Percentiles rank a stretch among this genome's conserved stretches.
phyloP scores from a whole-genome alignment of 768 basidiomycete species.

The Tylopilus sp. region DNA sequence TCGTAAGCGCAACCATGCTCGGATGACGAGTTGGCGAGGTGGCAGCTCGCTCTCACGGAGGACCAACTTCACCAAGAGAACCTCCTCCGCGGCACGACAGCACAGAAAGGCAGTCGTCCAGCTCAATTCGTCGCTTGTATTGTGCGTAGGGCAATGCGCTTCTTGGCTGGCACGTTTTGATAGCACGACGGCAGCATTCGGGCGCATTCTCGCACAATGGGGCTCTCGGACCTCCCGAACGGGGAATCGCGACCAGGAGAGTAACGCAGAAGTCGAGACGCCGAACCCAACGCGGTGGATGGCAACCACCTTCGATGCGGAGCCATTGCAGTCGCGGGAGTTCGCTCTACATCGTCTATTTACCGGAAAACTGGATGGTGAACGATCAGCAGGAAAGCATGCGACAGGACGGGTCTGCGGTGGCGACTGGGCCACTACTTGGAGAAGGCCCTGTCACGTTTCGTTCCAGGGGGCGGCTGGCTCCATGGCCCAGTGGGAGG shows the following conservation, averaged over 20 bases:
- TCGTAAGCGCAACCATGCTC: slow-evolving; percentile 4
- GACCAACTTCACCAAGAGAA: background rate
- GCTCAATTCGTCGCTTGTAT: background rate
- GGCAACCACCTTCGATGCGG: slow-evolving; percentile 19
- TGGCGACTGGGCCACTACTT: background rate
- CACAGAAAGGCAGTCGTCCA: slow-evolving; percentile 8
- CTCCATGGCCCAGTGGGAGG: background rate
- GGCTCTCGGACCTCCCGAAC: slow-evolving; percentile 3
- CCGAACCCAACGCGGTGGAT: slow-evolving; percentile 16
- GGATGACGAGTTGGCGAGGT: background rate
- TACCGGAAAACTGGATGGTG: background rate
- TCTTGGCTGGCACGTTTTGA: slow-evolving; percentile 21
- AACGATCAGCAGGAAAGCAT: slow-evolving; percentile 1
- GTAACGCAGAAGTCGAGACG: slow-evolving; percentile 9
- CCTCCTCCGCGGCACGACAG: slow-evolving; percentile 2
- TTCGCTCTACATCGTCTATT: background rate
- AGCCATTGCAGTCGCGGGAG: slow-evolving; percentile 5
- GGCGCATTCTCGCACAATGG: slow-evolving; percentile 7
- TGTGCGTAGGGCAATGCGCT: slow-evolving; percentile 1
- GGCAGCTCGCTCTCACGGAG: slow-evolving; percentile 10
- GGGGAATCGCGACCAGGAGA: slow-evolving; percentile 2
- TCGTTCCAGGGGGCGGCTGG: background rate
- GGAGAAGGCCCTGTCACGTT: background rate
- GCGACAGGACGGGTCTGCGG: background rate
- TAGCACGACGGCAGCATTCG: slow-evolving; percentile 3